phyloP scores from a whole-genome alignment of 2,329 filamentous ascomycete species.

The Emergomyces orientalis region DNA sequence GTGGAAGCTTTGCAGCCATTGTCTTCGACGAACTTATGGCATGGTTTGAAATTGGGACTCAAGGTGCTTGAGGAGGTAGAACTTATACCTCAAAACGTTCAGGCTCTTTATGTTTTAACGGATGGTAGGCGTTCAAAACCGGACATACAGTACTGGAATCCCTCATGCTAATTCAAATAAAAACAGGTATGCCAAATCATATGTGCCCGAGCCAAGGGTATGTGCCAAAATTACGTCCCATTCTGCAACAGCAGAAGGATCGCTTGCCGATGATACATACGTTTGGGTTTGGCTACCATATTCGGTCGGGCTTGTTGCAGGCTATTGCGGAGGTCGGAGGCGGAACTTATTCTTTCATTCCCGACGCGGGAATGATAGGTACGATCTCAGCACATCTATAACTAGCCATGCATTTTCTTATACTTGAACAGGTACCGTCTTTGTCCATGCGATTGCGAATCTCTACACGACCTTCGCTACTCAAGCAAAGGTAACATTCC shows the following conservation, averaged over 20 bases:
- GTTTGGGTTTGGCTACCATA: constrained; percentile 46
- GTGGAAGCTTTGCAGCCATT: constrained; percentile 37
- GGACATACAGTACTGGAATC: neutral
- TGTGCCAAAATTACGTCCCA: constrained; percentile 43
- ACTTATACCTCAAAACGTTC: constrained; percentile 22
- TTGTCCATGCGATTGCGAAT: constrained; percentile 54
- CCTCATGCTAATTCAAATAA: neutral
- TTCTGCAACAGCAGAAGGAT: constrained; percentile 27
- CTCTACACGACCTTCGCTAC: constrained; percentile 51
- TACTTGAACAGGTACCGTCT: constrained; percentile 41
- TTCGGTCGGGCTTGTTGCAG: constrained; percentile 48
- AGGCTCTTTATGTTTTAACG: constrained; percentile 28
- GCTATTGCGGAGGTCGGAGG: constrained; percentile 50
- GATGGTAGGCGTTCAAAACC: constrained; percentile 17
- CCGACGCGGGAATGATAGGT: constrained; percentile 51
- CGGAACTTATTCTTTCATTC: constrained; percentile 54
- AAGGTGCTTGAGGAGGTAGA: constrained; percentile 35
- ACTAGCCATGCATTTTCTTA: neutral
- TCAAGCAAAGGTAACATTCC: constrained; percentile 38
- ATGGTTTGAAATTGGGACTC: constrained; percentile 46
- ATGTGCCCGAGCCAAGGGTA: constrained; percentile 48
- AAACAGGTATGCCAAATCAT: constrained; percentile 39
- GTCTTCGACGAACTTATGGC: constrained; percentile 49
- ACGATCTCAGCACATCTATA: neutral
- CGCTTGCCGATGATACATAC: constrained; percentile 38